These are phyloP conservation scores for Trametopsis cervina DNA, from an alignment of 768 basidiomycete species.

Conservation along the genomic window DNA sequence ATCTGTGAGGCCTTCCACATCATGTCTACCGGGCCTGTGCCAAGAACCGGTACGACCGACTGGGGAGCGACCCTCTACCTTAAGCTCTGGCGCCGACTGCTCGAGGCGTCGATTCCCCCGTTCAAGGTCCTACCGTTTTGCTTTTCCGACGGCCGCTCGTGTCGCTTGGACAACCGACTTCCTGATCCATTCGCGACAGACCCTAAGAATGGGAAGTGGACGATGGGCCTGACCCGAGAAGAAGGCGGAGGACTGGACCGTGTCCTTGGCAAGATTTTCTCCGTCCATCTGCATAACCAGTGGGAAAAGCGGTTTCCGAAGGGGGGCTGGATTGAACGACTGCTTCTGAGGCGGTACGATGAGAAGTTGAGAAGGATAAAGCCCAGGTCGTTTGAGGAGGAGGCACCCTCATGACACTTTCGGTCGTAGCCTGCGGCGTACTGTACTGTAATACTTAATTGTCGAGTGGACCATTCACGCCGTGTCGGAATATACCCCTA, in stretches of 20 bases:
- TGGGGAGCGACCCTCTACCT: conserved; percentile 93
- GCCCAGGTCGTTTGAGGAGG: conserved; percentile 3
- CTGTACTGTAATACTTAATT: conserved; percentile 15
- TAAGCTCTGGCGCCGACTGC: conserved; percentile 82
- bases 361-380: conserved; percentile 20
- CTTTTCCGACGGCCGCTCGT: conserved; percentile 87
- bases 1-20: conserved; percentile 95
- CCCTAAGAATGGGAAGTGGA: conserved; percentile 53
- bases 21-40: conserved; percentile 70
- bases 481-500: conserved; percentile 12
- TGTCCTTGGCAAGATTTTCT: conserved; percentile 67
- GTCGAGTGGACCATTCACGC: conserved; percentile 11
- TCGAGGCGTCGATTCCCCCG: conserved; percentile 65
- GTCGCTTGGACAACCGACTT: conserved; percentile 86
- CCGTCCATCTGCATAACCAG: conserved; percentile 91
- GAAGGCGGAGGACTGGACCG: conserved; percentile 58
- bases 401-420: conserved; percentile 3
- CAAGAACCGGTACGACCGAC: conserved; percentile 75
- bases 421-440: conserved; percentile 10
- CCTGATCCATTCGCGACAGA: conserved; percentile 75
- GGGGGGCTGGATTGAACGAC: conserved; percentile 80
- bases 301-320: conserved; percentile 85
- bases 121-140: conserved; percentile 95
- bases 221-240: conserved; percentile 52
- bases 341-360: conserved; percentile 65